Base-by-base conservation (phyloP, 2,329 filamentous ascomycete species). In the Ophiostoma tasmaniense region DNA sequence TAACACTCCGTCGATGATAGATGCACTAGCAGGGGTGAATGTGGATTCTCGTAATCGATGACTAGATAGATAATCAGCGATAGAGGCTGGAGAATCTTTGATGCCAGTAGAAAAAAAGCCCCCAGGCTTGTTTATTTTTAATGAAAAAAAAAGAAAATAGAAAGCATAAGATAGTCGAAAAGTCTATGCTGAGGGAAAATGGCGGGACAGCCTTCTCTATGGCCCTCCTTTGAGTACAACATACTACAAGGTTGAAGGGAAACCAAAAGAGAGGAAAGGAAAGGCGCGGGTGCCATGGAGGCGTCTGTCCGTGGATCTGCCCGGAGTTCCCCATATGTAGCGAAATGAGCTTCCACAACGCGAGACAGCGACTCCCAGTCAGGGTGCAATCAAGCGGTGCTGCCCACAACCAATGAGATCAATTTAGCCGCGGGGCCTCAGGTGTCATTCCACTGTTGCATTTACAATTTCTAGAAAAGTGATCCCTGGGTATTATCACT, bases 301-400 rank as follows among this genome's bases (percentile, higher is more conserved):
- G 59, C 37, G 37, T 68, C 50, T 70, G 71, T 73, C 72, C 70
- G 70, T 70, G 52, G 17, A 64, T 45, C 33, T 25, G 64, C 39
- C 68, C 72, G 72, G 72, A 73, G 71, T 73, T 73, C 72, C 72
- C 72, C 72, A 73, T 72, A 64, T 68, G 68, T 35, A 66, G 71
- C 72, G 72, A 73, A 73, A 73, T 73, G 71, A 73, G 70, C 67
- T 67, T 68, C 71, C 70, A 72, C 70, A 70, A 67, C 67, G 39
- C 66, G 45, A 69, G 52, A 71, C 69, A 67, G 42, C 64, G 62
- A 64, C 64, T 67, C 33, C 45, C 22, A 33, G 39, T 39, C 25
- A 69, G 45, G 39, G 39, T 22, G 30, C 10, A 37, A 39, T 37
- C 33, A 22, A 64, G 33, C 28, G 17, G 61, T 14, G 33, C 10